These are phyloP conservation scores for Phytophthora chlamydospora DNA, from an alignment of 352 stramenopile genomes.

Conservation along the genomic window DNA sequence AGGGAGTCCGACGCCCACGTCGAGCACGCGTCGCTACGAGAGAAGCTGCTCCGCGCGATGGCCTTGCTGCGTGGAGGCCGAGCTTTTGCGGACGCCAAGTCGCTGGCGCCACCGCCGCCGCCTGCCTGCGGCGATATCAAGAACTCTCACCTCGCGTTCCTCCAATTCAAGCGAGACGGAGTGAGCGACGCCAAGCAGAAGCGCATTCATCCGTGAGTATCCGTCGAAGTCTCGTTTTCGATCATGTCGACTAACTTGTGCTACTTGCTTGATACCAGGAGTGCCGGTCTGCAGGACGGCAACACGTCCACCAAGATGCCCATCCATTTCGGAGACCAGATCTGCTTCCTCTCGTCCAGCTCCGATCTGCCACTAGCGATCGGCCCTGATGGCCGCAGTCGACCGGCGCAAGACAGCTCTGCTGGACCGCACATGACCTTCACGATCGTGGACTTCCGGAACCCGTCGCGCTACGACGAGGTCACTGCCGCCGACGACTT, in stretches of 20 bases:
- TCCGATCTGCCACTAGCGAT: conserved; percentile 59
- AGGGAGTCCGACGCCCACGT: conserved; percentile 1
- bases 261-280: conserved; percentile 18
- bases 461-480: conserved; percentile 49
- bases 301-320: conserved; percentile 58
- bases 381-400: conserved; percentile 47
- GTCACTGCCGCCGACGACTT: conserved; percentile 55
- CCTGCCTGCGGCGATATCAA: conserved; percentile 40
- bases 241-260: background rate
- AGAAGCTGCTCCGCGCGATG: conserved; percentile 37
- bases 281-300: conserved; percentile 38
- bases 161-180: conserved; percentile 50
- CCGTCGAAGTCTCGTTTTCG: background rate
- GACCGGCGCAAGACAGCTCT: conserved; percentile 19
- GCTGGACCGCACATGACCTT: conserved; percentile 68
- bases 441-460: conserved; percentile 65
- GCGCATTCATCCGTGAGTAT: conserved; percentile 31
- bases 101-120: background rate
- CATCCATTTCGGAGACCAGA: conserved; percentile 63
- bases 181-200: conserved; percentile 12
- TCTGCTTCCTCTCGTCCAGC: conserved; percentile 59
- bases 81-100: conserved; percentile 34
- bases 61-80: conserved; percentile 36
- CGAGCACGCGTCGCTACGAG: conserved; percentile 17
- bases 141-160: conserved; percentile 69